Percentiles rank a stretch among this genome's conserved stretches.
These are phyloP conservation scores for Neonectria ditissima DNA, from an alignment of 2,329 filamentous ascomycete genomes.

Conservation along the genomic window DNA sequence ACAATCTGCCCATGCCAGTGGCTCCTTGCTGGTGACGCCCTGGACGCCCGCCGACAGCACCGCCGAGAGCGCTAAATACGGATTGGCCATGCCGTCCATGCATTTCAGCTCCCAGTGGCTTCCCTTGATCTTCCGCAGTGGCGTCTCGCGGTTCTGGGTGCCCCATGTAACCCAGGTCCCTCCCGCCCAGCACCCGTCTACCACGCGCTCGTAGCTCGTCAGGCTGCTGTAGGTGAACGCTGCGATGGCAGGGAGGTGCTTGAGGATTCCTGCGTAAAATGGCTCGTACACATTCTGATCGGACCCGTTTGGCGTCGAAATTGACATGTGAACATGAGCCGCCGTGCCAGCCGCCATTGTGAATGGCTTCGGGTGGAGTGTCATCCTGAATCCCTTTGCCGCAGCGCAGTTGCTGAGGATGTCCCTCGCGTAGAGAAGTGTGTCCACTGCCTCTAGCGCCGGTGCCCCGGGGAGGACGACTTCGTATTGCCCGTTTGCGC, in stretches of 20 bases:
- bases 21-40: constrained; percentile 45
- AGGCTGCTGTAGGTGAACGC: constrained; percentile 77
- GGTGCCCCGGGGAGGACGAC: constrained; percentile 74
- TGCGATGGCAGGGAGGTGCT: constrained; percentile 72
- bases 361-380: constrained; percentile 79
- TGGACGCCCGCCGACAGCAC: constrained; percentile 48
- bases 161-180: constrained; percentile 85
- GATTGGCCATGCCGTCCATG: constrained; percentile 83
- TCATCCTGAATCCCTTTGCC: constrained; percentile 72
- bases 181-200: constrained; percentile 80
- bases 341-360: constrained; percentile 69
- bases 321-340: constrained; percentile 77
- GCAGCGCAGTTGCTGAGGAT: constrained; percentile 74
- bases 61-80: constrained; percentile 69
- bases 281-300: constrained; percentile 63
- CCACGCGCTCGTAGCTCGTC: constrained; percentile 75
- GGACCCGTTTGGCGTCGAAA: constrained; percentile 60
- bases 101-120: constrained; percentile 84
- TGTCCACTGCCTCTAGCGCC: constrained; percentile 77
- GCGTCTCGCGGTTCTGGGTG: constrained; percentile 81
- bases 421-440: constrained; percentile 76
- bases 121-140: constrained; percentile 73
- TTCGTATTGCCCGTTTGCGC: constrained; percentile 80
- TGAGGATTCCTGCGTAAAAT: constrained; percentile 80
- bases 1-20: constrained; percentile 66